phyloP scores from a whole-genome alignment of 352 stramenopile genomes.

The Phytophthora sp. region DNA sequence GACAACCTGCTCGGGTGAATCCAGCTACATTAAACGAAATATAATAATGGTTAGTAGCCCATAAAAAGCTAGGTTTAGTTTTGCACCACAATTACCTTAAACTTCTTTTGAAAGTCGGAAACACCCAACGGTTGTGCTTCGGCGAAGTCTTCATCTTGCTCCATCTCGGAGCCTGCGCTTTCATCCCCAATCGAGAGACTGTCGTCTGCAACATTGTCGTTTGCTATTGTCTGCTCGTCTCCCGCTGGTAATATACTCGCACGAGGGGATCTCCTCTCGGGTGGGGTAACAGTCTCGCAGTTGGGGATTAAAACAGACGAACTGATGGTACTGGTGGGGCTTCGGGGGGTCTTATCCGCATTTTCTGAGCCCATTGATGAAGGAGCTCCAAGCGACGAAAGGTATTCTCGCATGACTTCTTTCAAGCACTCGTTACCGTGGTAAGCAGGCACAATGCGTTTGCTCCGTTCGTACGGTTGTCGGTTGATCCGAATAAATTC shows the following conservation, averaged over 20 bases:
- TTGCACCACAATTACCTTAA: constrained; percentile 54
- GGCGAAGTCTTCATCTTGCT: constrained; percentile 47
- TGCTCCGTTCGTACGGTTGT: constrained; percentile 53
- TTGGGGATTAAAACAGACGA: constrained; percentile 3
- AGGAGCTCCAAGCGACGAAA: constrained; percentile 24
- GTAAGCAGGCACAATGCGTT: constrained; percentile 51
- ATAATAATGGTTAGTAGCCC: constrained; percentile 6
- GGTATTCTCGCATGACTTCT: constrained; percentile 62
- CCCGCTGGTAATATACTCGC: neutral
- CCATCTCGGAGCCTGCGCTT: constrained; percentile 13
- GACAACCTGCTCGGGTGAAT: constrained; percentile 77
- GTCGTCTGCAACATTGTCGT: constrained; percentile 11
- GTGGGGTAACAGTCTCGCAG: constrained; percentile 10
- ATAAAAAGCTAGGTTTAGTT: neutral
- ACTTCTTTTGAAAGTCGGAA: constrained; percentile 85
- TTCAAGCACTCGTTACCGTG: constrained; percentile 61
- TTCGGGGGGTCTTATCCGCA: constrained; percentile 19
- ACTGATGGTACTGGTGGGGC: constrained; percentile 7
- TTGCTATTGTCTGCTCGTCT: constrained; percentile 3
- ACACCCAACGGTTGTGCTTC: constrained; percentile 56
- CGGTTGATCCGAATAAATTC: constrained; percentile 68
- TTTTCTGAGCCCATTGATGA: constrained; percentile 21
- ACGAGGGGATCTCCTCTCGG: constrained; percentile 23
- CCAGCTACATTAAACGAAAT: constrained; percentile 40
- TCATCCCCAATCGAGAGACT: constrained; percentile 18